Conservation (phyloP, 176 grass and related monocot species). For the Elymus sibiricus region DNA sequence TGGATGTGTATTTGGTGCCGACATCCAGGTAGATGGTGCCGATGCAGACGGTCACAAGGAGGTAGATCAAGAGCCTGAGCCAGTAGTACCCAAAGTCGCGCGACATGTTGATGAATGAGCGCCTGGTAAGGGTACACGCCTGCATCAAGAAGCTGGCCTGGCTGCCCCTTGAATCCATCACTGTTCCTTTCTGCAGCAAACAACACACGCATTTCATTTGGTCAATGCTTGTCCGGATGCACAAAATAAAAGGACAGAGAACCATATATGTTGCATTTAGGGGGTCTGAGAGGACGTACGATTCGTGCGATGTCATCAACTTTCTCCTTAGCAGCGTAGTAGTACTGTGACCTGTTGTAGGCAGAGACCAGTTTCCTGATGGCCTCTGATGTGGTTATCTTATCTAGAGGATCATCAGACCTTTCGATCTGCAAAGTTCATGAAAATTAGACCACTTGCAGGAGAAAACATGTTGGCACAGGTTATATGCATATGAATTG, state of each 20-base stretch:
- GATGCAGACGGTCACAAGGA: slow-evolving; percentile 93
- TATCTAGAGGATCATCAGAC: slow-evolving; percentile 81
- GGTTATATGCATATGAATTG: background rate
- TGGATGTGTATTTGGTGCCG: slow-evolving; percentile 85
- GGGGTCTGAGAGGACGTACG: slow-evolving; percentile 40
- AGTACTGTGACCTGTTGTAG: slow-evolving; percentile 67
- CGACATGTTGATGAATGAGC: slow-evolving; percentile 98
- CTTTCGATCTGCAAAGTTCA: slow-evolving; percentile 53
- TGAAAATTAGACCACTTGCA: slow-evolving; percentile 17
- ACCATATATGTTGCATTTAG: background rate
- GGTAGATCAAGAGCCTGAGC: slow-evolving; percentile 89
- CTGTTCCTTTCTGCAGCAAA: slow-evolving; percentile 77
- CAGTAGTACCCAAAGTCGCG: slow-evolving; percentile 98
- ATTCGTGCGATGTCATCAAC: slow-evolving; percentile 85
- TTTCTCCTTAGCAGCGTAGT: slow-evolving; percentile 70
- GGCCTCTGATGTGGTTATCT: slow-evolving; percentile 83
- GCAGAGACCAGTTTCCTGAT: slow-evolving; percentile 62
- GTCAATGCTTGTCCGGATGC: background rate
- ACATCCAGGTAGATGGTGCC: slow-evolving; percentile 95
- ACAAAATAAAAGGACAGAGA: background rate
- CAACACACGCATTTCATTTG: background rate
- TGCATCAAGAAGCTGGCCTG: slow-evolving; percentile 98
- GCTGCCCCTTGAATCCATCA: slow-evolving; percentile 85
- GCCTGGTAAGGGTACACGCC: slow-evolving; percentile 72
- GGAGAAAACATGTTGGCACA: background rate